Evolutionary conservation across 2,329 filamentous ascomycete species (phyloP).

Genomic region (Chaetoscypha palmicola): DNA sequence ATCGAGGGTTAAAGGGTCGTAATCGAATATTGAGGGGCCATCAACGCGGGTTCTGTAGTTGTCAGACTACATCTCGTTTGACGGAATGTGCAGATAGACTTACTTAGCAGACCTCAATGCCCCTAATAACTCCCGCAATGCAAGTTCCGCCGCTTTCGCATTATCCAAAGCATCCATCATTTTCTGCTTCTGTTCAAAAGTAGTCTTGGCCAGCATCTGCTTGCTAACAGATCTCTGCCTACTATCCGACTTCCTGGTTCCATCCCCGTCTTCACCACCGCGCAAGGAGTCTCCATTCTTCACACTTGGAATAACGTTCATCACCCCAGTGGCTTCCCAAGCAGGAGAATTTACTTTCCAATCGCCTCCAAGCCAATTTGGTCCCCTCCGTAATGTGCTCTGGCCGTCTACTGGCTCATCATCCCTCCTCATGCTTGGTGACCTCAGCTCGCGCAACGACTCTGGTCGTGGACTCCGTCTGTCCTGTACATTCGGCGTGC

Average conservation of each 20-base stretch:
- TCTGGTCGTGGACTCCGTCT: conserved; percentile 30
- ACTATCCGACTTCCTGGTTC: conserved; percentile 27
- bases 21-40: conserved; percentile 59
- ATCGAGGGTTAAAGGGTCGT: conserved; percentile 77
- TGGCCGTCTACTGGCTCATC: conserved; percentile 32
- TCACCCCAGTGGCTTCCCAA: conserved; percentile 73
- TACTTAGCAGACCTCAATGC: conserved; percentile 80
- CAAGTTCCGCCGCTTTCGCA: conserved; percentile 76
- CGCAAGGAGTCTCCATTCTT: conserved; percentile 39
- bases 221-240: conserved; percentile 39
- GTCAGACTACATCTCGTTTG: conserved; percentile 10
- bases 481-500: conserved; percentile 39
- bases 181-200: conserved; percentile 57
- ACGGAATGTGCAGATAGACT: conserved; percentile 29
- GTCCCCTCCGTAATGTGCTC: conserved; percentile 29
- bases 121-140: conserved; percentile 73
- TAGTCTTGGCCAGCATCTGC: conserved; percentile 42
- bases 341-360: conserved; percentile 39
- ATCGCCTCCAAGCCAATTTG: too few relatives aligned
- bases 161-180: conserved; percentile 67
- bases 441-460: conserved; percentile 30
- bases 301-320: conserved; percentile 60
- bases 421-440: conserved; percentile 32
- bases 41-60: conserved; percentile 46
- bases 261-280: conserved; percentile 32